Base-by-base conservation (phyloP, 495 filamentous ascomycete genomes). In the Trichoderma erinaceum region DNA sequence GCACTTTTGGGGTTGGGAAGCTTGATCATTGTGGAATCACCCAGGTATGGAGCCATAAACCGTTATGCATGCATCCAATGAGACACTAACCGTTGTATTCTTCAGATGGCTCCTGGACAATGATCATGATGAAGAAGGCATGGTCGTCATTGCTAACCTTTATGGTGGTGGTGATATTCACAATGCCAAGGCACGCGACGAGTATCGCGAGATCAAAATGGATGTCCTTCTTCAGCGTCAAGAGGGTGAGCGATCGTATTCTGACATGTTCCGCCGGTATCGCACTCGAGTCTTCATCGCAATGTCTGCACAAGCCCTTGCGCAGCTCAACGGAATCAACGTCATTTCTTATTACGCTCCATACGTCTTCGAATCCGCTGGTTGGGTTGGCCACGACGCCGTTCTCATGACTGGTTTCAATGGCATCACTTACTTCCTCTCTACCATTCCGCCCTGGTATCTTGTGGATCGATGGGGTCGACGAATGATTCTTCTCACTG, bases 261-360 rank as follows among this genome's bases (percentile, higher is more conserved):
- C 77, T 12, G 96, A 99, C 70, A 99, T 99, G 95, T 99, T 97
- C 83, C 88, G 82, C 67, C 88, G 95, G 50, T 99, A 99, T 80
- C 84, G 84, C 72, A 93, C 89, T 70, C 92, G 95, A 46, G 92
- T 99, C 70, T 89, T 98, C 74, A 98, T 99, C 78, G 95, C 95
- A 77, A 99, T 99, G 96, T 98, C 95, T 10, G 95, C 95, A 6
- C 95, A 99, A 74, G 91, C 90, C 1, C 85, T 99, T 66, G 96
- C 95, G 21, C 95, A 99, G 76, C 84, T 98, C 27, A 99, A 98
- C 79, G 95, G 95, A 61, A 99, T 99, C 78, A 99, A 99, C 79
- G 96, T 99, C 71, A 99, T 99, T 67, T 98, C 95, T 21, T 99
- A 99, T 80, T 99, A 99, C 72, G 94, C 96, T 0, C 96, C 96